These are phyloP conservation scores for Phytophthora agathidicida DNA, from an alignment of 352 stramenopile species.

Conservation along the genomic window DNA sequence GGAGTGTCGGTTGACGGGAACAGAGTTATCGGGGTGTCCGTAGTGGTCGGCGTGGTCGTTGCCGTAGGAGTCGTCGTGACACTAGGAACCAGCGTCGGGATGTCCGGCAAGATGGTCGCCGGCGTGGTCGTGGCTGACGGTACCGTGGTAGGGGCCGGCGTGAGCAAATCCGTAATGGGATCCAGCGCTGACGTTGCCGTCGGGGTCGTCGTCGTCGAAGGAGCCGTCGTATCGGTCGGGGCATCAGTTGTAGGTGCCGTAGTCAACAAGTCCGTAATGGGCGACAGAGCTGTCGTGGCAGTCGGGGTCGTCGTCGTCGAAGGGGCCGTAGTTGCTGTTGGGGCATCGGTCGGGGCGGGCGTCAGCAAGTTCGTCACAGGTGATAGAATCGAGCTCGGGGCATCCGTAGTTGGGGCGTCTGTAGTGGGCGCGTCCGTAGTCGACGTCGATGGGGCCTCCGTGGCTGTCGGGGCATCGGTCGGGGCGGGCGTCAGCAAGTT, in stretches of 20 bases:
- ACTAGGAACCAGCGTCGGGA: neutral
- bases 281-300: slow-evolving; percentile 1
- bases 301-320: slow-evolving; percentile 18
- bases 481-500: slow-evolving; percentile 4
- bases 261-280: slow-evolving; percentile 18
- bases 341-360: neutral
- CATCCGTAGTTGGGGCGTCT: neutral
- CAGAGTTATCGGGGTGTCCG: slow-evolving; percentile 19
- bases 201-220: slow-evolving; percentile 18
- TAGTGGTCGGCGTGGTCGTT: slow-evolving; percentile 9
- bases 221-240: neutral
- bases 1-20: slow-evolving; percentile 11
- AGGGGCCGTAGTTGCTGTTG: slow-evolving; percentile 12
- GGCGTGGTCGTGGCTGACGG: neutral
- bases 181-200: slow-evolving; percentile 6
- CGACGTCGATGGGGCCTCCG: slow-evolving; percentile 7
- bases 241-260: neutral
- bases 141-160: neutral
- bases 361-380: slow-evolving; percentile 14
- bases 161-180: slow-evolving; percentile 15
- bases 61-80: neutral
- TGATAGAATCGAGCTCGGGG: neutral
- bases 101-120: neutral
- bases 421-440: slow-evolving; percentile 7
- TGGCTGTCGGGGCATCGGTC: slow-evolving; percentile 2